Evolutionary conservation across 2,329 filamentous ascomycete species (phyloP).

Genomic region (Niveomyces coronatus): DNA sequence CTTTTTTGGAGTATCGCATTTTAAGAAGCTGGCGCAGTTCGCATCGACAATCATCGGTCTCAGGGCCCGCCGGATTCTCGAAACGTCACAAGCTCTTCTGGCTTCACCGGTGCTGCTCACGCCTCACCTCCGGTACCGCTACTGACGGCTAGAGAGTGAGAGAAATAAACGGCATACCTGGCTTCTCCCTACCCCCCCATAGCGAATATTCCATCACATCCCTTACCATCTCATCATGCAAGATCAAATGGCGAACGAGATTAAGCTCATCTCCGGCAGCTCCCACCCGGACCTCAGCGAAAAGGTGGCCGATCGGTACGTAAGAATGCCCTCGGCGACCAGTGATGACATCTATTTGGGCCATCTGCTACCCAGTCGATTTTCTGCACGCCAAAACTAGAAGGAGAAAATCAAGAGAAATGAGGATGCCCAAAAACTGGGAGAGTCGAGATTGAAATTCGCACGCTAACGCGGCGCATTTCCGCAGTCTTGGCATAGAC

Average conservation of each 20-base stretch:
- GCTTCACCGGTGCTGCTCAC: too few relatives aligned
- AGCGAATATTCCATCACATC: slow-evolving; percentile 5
- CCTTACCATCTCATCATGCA: slow-evolving; percentile 22
- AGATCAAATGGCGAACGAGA: slow-evolving; percentile 41
- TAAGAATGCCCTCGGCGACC: slow-evolving; percentile 2
- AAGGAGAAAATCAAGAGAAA: too few relatives aligned
- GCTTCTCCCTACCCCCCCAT: slow-evolving; percentile 5
- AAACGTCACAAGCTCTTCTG: too few relatives aligned
- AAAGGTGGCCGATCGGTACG: slow-evolving; percentile 33
- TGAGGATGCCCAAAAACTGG: too few relatives aligned
- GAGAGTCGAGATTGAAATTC: too few relatives aligned
- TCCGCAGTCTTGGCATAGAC: slow-evolving; percentile 59
- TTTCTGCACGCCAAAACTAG: neutral
- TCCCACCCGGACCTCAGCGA: slow-evolving; percentile 38
- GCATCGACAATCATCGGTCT: too few relatives aligned
- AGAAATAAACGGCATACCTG: neutral
- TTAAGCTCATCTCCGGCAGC: slow-evolving; percentile 41
- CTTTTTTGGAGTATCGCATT: slow-evolving; percentile 2
- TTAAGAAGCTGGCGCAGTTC: neutral
- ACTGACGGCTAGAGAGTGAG: too few relatives aligned
- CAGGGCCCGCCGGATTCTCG: too few relatives aligned
- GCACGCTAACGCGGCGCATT: slow-evolving; percentile 13
- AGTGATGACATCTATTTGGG: neutral
- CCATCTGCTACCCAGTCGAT: neutral
- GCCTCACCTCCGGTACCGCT: too few relatives aligned